Percentiles rank a stretch among this genome's conserved stretches.
Evolutionary conservation across 441 rosid genomes (phyloP).

Genomic region (Geranium incanum): DNA sequence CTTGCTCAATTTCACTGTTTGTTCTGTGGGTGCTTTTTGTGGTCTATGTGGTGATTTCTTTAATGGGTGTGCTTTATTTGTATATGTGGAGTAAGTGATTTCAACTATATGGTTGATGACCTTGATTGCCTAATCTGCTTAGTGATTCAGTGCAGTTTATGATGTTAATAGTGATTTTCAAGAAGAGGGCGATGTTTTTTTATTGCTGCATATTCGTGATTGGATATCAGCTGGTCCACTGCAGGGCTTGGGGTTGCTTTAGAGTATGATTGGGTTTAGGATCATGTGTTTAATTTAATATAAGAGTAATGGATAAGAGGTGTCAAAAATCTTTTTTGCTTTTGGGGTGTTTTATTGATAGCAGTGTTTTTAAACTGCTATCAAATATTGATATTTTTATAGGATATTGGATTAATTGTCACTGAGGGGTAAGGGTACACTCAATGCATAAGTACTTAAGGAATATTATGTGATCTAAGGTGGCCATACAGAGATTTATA

Average conservation of each 20-base stretch:
- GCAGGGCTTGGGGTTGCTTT: neutral
- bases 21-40: neutral
- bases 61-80: neutral
- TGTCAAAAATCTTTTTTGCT: neutral
- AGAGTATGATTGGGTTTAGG: neutral
- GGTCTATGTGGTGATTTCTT: neutral
- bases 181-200: neutral
- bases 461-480: neutral
- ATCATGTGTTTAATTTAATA: neutral
- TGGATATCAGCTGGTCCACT: slow-evolving; percentile 5
- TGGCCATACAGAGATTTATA: neutral
- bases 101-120: neutral
- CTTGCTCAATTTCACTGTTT: neutral
- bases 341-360: neutral
- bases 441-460: neutral
- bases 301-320: neutral
- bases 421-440: neutral
- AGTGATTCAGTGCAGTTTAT: neutral
- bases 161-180: neutral
- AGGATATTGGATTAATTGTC: neutral
- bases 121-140: neutral
- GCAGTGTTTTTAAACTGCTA: neutral
- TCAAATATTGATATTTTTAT: neutral
- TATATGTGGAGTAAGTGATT: neutral
- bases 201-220: neutral